phyloP scores from a whole-genome alignment of 768 basidiomycete genomes.

The Serendipita vermifera region DNA sequence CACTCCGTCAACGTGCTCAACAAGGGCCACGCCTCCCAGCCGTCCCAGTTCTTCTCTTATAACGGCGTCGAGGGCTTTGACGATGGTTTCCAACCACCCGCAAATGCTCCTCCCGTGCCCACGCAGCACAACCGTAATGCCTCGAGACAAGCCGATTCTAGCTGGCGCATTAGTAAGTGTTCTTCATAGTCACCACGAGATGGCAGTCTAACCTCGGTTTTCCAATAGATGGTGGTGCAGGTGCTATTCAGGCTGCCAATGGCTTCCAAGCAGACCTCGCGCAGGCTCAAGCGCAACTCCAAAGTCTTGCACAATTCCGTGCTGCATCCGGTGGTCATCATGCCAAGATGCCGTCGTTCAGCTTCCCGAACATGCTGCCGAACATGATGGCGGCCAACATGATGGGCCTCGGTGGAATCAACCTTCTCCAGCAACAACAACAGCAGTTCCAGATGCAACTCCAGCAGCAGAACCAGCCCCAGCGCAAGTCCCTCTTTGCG shows the following conservation, averaged over 20 bases:
- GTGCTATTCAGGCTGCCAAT: slow-evolving; percentile 39
- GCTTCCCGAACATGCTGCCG: slow-evolving; percentile 95
- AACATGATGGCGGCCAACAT: slow-evolving; percentile 96
- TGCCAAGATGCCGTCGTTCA: slow-evolving; percentile 94
- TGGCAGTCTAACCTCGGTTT: not conserved
- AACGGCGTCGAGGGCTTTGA: slow-evolving; percentile 47
- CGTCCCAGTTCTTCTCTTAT: slow-evolving; percentile 22
- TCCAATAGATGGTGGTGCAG: slow-evolving; percentile 55
- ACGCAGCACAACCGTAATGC: slow-evolving; percentile 46
- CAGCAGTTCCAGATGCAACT: slow-evolving; percentile 91
- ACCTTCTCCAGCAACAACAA: slow-evolving; percentile 82
- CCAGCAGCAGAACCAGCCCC: slow-evolving; percentile 81
- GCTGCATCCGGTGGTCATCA: slow-evolving; percentile 90
- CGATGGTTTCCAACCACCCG: slow-evolving; percentile 59
- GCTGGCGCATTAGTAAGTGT: slow-evolving; percentile 78
- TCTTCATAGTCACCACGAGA: not conserved
- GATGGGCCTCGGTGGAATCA: slow-evolving; percentile 81
- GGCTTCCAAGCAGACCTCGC: slow-evolving; percentile 75
- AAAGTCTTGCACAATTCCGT: slow-evolving; percentile 92
- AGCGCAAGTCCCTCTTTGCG: slow-evolving; percentile 96
- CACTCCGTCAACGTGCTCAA: slow-evolving; percentile 89
- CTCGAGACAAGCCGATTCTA: slow-evolving; percentile 65
- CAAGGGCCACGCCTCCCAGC: slow-evolving; percentile 31
- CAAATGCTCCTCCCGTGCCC: slow-evolving; percentile 39
- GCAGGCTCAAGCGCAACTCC: slow-evolving; percentile 91